Evolutionary conservation across 352 stramenopile genomes (phyloP).

Genomic region (Pythium grandisporangium): DNA sequence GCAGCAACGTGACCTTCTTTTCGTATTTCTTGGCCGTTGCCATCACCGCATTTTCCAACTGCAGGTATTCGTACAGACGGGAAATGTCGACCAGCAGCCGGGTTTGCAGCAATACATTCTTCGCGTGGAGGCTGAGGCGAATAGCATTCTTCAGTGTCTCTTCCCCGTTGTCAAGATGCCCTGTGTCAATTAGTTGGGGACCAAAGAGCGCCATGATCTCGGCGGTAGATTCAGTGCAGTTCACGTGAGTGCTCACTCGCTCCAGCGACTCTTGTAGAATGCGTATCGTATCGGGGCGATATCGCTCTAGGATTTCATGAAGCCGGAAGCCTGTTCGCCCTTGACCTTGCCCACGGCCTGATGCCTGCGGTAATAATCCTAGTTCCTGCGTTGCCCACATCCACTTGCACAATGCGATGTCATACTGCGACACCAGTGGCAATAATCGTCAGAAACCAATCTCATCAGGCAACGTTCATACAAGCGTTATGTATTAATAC

Average conservation of each 20-base stretch:
- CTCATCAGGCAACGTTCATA: too few species aligned
- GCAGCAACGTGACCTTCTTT: slow-evolving; percentile 51
- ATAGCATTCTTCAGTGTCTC: slow-evolving; percentile 51
- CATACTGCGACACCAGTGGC: slow-evolving; percentile 46
- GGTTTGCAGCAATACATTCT: slow-evolving; percentile 64
- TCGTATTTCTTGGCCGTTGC: slow-evolving; percentile 45
- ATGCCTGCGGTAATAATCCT: not conserved
- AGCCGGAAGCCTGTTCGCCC: not conserved
- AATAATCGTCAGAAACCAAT: too few species aligned
- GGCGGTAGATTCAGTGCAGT: slow-evolving; percentile 42
- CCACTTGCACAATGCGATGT: slow-evolving; percentile 63
- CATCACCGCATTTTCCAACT: slow-evolving; percentile 24
- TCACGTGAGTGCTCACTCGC: slow-evolving; percentile 26
- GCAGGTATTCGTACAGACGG: slow-evolving; percentile 31
- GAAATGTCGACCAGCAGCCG: slow-evolving; percentile 53
- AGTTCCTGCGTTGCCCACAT: slow-evolving; percentile 54
- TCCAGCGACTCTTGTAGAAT: slow-evolving; percentile 43
- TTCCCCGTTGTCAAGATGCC: slow-evolving; percentile 38
- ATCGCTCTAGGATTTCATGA: slow-evolving; percentile 25
- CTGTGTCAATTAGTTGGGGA: slow-evolving; percentile 27
- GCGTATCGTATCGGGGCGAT: slow-evolving; percentile 26
- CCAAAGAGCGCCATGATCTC: slow-evolving; percentile 72
- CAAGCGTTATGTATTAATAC: too few species aligned
- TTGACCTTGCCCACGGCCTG: too few species aligned
- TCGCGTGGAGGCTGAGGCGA: slow-evolving; percentile 36